Evolutionary conservation across 805 yeast genomes (phyloP), one percentile per base, ranked within the genome.

Genomic region (Candida vartiovaarae): DNA sequence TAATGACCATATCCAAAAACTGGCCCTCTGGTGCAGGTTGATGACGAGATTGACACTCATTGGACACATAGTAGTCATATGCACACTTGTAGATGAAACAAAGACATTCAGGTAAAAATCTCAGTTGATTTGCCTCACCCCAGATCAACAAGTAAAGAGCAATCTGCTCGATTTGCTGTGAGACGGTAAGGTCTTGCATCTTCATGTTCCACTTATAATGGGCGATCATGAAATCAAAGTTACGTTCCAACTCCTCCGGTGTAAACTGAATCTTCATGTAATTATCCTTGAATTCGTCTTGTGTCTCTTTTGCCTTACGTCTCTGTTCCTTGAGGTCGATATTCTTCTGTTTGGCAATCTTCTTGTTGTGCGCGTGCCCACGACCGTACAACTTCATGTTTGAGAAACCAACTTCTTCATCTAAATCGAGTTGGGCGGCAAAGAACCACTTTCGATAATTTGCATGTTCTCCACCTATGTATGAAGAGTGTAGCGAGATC

Each of bases 401-500:
- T 47, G 72, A 66, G 57, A 74, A 72, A 3, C 84, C 84, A 36
- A 78, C 65, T 42, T 76, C 82, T 43, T 78, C 84, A 63, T 89
- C 96, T 39, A 83, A 63, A 51, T 82, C 89, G 32, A 84, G 66
- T 62, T 82, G 87, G 7, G 95, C 87, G 37, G 95, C 87, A 64
- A 90, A 85, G 61, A 80, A 88, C 98, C 98, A 91, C 63, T 85
- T 88, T 57, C 82, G 76, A 64, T 82, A 91, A 64, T 91, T 91
- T 4, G 97, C 76, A 47, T 80, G 70, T 40, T 81, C 86, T 15
- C 98, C 97, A 0, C 96, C 97, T 48, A 91, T 87, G 63, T 91
- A 91, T 49, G 90, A 95, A 1, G 88, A 81, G 64, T 91, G 98
- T 31, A 91, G 64, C 0, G 91, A 76, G 2, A 80, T 57, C 44